A percentile compares a stretch with the other conserved stretches of the same genome.
These are phyloP conservation scores for Lipomyces anomalus DNA, from an alignment of 805 yeast species.

Conservation along the genomic window DNA sequence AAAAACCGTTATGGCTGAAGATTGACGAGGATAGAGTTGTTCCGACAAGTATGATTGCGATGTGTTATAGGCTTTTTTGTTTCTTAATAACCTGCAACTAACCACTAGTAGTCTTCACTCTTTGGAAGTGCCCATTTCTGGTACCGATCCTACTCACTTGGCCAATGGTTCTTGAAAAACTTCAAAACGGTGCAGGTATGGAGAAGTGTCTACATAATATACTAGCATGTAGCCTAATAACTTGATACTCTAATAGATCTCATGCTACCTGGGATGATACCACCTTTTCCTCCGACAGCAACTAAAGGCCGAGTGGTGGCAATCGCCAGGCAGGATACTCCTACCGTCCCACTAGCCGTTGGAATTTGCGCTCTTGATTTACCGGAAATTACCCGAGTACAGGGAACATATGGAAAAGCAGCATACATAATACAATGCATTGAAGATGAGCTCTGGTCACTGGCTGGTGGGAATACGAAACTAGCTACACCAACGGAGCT, in stretches of 20 bases:
- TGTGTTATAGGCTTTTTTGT: not conserved
- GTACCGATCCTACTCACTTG: conserved; percentile 69
- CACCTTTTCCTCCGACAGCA: conserved; percentile 50
- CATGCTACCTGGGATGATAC: conserved; percentile 43
- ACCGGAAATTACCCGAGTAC: conserved; percentile 34
- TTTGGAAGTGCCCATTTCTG: conserved; percentile 63
- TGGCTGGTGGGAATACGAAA: conserved; percentile 45
- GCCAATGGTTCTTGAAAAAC: conserved; percentile 60
- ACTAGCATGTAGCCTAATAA: not conserved
- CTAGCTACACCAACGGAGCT: conserved; percentile 40
- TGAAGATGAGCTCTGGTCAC: conserved; percentile 55
- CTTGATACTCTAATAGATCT: conserved; percentile 28
- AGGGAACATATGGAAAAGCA: conserved; percentile 69
- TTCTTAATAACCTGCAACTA: not conserved
- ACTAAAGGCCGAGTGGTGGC: conserved; percentile 60
- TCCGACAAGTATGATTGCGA: conserved; percentile 47
- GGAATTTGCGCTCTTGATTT: conserved; percentile 56
- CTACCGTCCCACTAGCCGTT: conserved; percentile 63
- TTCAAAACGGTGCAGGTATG: conserved; percentile 69
- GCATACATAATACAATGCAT: conserved; percentile 63
- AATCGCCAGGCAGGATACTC: conserved; percentile 54
- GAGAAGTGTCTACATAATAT: not conserved
- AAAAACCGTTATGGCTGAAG: conserved; percentile 69
- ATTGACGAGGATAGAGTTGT: conserved; percentile 34
- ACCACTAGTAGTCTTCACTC: conserved; percentile 43